phyloP scores from a whole-genome alignment of 2,329 filamentous ascomycete genomes.

The Cladosporium sp. region DNA sequence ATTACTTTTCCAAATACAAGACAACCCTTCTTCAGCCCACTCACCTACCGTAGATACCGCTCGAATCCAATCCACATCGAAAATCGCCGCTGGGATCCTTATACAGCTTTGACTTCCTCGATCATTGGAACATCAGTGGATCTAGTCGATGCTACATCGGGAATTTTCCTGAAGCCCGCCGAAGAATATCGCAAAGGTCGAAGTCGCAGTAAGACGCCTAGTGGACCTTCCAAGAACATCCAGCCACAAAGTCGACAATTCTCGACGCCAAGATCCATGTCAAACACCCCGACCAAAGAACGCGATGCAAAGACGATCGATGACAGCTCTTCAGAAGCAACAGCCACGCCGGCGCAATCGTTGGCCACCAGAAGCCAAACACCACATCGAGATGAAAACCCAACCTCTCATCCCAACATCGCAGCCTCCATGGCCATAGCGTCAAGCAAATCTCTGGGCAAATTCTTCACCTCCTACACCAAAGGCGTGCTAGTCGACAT shows the following conservation, averaged over 20 bases:
- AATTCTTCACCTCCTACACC: conserved; percentile 2
- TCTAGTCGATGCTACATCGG: neutral
- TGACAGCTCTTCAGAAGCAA: too few species aligned
- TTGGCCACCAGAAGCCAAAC: neutral
- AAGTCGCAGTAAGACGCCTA: neutral
- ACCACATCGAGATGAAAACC: conserved; percentile 20
- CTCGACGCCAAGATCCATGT: neutral
- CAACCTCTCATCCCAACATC: conserved; percentile 14
- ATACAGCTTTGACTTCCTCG: neutral
- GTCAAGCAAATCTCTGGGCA: conserved; percentile 7
- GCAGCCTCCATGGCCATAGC: conserved; percentile 9
- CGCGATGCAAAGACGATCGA: neutral
- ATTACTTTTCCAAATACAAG: neutral
- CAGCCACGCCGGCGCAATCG: neutral
- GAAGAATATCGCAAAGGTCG: conserved; percentile 9
- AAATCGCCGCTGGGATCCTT: conserved; percentile 13
- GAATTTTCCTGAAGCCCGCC: conserved; percentile 8
- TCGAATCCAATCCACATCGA: conserved; percentile 10
- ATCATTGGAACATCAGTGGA: neutral
- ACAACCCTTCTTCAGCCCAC: neutral
- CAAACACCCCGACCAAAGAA: neutral
- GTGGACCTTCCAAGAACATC: neutral
- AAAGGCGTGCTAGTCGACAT: conserved; percentile 10
- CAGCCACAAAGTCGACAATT: neutral
- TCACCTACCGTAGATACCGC: neutral